Conservation (phyloP, 2,329 filamentous ascomycete genomes). For the Teratosphaeria zuluensis region DNA sequence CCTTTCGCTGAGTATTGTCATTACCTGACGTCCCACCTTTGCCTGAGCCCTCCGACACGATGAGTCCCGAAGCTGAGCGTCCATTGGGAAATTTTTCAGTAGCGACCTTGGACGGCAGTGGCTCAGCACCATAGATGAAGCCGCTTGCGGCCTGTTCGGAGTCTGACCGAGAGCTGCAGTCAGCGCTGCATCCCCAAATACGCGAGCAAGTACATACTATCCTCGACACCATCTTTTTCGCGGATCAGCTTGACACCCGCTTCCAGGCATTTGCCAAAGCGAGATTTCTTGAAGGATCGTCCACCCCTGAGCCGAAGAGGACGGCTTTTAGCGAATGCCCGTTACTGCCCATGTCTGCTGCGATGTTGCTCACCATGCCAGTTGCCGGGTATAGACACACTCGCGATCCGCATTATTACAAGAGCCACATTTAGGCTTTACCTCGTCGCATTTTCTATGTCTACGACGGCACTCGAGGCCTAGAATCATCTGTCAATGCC, state of each 20-base stretch:
- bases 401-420: background rate
- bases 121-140: background rate
- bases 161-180: background rate
- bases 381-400: background rate
- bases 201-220: background rate
- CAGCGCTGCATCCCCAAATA: background rate
- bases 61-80: background rate
- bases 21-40: background rate
- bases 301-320: background rate
- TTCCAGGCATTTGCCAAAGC: background rate
- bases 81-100: background rate
- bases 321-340: background rate
- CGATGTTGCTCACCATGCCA: background rate
- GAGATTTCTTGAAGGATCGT: background rate
- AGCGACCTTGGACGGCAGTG: background rate
- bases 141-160: background rate
- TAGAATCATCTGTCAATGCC: background rate
- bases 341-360: background rate
- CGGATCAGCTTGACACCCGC: background rate
- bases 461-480: background rate
- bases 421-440: background rate
- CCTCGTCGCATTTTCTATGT: background rate
- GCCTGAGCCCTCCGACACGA: background rate
- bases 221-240: background rate
- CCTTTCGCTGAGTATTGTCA: background rate